A percentile compares a stretch with the other conserved stretches of the same genome.
Conservation (phyloP, 2,329 filamentous ascomycete species). For the Nannizziopsis barbatae region DNA sequence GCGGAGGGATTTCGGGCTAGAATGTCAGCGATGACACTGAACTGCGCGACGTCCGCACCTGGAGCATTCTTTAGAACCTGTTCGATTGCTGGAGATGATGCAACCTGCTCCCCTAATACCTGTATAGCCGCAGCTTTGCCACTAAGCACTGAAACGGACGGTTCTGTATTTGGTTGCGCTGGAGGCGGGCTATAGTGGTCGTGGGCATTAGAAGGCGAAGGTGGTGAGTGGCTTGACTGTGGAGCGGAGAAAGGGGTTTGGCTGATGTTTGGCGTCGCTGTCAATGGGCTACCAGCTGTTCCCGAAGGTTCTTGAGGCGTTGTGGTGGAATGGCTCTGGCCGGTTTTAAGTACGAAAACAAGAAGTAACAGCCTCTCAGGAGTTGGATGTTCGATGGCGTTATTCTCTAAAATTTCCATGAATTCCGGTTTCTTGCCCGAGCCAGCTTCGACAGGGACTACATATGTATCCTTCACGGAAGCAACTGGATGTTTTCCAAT, state of each 20-base stretch:
- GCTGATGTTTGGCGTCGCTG: slow-evolving; percentile 18
- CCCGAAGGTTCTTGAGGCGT: slow-evolving; percentile 30
- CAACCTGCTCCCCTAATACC: slow-evolving; percentile 50
- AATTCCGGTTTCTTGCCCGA: slow-evolving; percentile 64
- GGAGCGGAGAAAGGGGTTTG: slow-evolving; percentile 13
- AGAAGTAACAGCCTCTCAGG: slow-evolving; percentile 68
- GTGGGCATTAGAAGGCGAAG: neutral
- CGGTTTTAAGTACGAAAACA: slow-evolving; percentile 69
- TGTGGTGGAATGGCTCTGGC: slow-evolving; percentile 31
- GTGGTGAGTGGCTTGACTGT: neutral
- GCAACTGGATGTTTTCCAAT: slow-evolving; percentile 62
- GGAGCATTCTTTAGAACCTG: slow-evolving; percentile 60
- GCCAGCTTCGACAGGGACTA: slow-evolving; percentile 72
- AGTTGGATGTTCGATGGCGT: slow-evolving; percentile 60
- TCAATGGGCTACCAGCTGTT: slow-evolving; percentile 26
- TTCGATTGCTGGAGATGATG: slow-evolving; percentile 53
- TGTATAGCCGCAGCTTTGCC: slow-evolving; percentile 51
- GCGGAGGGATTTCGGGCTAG: slow-evolving; percentile 55
- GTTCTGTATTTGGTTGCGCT: slow-evolving; percentile 21
- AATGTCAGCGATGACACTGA: slow-evolving; percentile 60
- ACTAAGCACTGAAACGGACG: slow-evolving; percentile 18
- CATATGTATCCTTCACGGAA: slow-evolving; percentile 79
- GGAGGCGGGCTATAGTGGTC: slow-evolving; percentile 20
- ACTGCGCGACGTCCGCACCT: slow-evolving; percentile 58
- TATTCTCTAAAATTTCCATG: slow-evolving; percentile 76